phyloP scores from a whole-genome alignment of 306 rosid species.

The Prunus fruticosa region DNA sequence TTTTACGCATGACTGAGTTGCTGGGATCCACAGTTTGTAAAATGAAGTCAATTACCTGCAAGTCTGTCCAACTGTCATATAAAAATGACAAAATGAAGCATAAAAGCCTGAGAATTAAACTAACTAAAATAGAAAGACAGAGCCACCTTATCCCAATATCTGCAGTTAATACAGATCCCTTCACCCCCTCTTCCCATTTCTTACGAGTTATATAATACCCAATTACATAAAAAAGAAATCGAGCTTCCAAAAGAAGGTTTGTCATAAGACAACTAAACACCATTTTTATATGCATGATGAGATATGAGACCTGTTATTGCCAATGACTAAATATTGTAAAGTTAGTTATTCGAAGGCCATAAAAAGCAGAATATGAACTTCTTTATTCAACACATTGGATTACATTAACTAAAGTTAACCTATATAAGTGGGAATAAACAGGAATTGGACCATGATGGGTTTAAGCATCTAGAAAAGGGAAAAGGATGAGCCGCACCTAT shows the following conservation, averaged over 20 bases:
- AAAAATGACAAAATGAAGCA: slow-evolving; percentile 13
- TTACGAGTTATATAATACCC: not conserved
- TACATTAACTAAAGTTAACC: not conserved
- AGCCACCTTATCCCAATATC: not conserved
- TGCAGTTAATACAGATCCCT: not conserved
- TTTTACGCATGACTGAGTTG: slow-evolving; percentile 90
- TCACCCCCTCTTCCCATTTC: slow-evolving; percentile 6
- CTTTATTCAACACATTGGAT: not conserved
- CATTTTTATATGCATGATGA: not conserved
- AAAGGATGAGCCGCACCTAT: not conserved
- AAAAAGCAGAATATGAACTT: not conserved
- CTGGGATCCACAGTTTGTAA: slow-evolving; percentile 92
- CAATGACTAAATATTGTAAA: not conserved
- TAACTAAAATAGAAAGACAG: not conserved
- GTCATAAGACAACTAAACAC: not conserved
- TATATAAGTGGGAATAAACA: not conserved
- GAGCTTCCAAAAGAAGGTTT: slow-evolving; percentile 8
- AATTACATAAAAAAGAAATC: not conserved
- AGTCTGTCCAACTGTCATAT: slow-evolving; percentile 51
- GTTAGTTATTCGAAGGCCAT: not conserved
- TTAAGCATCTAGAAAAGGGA: not conserved
- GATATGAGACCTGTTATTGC: not conserved
- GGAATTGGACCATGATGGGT: not conserved
- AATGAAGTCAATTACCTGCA: slow-evolving; percentile 89
- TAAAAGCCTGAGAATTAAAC: not conserved